These are phyloP conservation scores for Chrysoporthe deuterocubensis DNA, from an alignment of 2,329 filamentous ascomycete species.

Conservation along the genomic window DNA sequence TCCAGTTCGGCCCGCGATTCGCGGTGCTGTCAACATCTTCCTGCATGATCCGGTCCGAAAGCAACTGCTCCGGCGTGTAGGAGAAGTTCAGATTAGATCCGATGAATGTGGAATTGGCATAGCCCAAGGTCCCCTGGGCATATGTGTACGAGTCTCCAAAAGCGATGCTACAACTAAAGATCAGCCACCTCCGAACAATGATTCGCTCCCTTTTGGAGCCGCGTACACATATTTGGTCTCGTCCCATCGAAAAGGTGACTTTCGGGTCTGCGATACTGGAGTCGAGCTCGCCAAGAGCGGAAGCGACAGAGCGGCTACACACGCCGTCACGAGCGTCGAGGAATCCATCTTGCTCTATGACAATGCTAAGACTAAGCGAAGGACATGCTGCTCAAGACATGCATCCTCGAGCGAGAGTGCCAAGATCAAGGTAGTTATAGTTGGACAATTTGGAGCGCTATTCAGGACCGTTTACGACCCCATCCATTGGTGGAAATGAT, in stretches of 20 bases:
- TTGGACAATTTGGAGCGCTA: neutral
- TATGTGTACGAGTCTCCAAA: slow-evolving; percentile 59
- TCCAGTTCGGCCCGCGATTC: slow-evolving; percentile 59
- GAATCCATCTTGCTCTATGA: neutral
- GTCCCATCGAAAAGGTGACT: slow-evolving; percentile 8
- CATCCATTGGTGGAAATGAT: slow-evolving; percentile 21
- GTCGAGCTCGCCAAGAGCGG: slow-evolving; percentile 1
- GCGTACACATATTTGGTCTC: slow-evolving; percentile 19
- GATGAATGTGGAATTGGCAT: slow-evolving; percentile 57
- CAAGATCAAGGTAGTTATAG: slow-evolving; percentile 11
- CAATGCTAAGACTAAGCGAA: neutral
- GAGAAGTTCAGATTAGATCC: slow-evolving; percentile 53
- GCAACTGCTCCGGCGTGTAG: slow-evolving; percentile 48
- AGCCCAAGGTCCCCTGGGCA: slow-evolving; percentile 56
- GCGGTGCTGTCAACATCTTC: slow-evolving; percentile 53
- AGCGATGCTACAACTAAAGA: slow-evolving; percentile 40
- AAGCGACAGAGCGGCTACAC: slow-evolving; percentile 7
- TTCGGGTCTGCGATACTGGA: neutral
- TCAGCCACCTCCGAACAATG: neutral
- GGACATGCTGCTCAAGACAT: neutral
- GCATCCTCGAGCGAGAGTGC: neutral
- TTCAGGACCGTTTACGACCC: neutral
- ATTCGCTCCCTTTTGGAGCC: neutral
- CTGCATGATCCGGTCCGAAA: slow-evolving; percentile 54
- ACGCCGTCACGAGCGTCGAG: slow-evolving; percentile 5